Percentiles rank a stretch among this genome's conserved stretches.
Conservation (phyloP, 75 land plant genomes). For the Selaginella tamariscina region DNA sequence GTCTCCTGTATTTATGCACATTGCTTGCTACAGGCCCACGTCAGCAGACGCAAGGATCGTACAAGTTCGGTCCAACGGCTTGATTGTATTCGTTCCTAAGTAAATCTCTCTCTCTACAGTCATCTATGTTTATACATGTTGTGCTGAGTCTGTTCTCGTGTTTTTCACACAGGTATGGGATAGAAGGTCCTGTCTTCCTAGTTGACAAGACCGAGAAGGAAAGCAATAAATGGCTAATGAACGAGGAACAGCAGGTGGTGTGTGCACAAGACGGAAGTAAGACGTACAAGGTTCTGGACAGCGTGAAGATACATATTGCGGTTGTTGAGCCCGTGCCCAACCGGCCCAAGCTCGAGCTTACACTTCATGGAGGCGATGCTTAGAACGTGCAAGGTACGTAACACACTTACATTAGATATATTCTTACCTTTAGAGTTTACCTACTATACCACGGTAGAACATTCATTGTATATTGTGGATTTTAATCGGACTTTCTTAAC, state of each 20-base stretch:
- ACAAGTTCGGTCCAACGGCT: slow-evolving; percentile 81
- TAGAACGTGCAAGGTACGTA: too few relatives aligned
- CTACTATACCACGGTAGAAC: too few relatives aligned
- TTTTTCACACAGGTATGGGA: slow-evolving; percentile 57
- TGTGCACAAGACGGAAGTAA: slow-evolving; percentile 38
- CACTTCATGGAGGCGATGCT: too few relatives aligned
- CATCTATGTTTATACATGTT: not conserved
- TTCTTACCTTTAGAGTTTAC: too few relatives aligned
- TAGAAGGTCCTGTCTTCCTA: slow-evolving; percentile 75
- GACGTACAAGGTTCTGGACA: slow-evolving; percentile 44
- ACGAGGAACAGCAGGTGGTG: slow-evolving; percentile 66
- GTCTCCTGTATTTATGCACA: not conserved
- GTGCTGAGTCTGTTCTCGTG: not conserved
- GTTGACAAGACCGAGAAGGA: not conserved
- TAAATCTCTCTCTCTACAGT: slow-evolving; percentile 23
- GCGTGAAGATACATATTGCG: slow-evolving; percentile 61
- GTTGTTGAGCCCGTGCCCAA: slow-evolving; percentile 91
- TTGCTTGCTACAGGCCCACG: slow-evolving; percentile 51
- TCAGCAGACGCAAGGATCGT: slow-evolving; percentile 83
- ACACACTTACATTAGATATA: too few relatives aligned
- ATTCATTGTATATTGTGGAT: too few relatives aligned
- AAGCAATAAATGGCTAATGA: slow-evolving; percentile 39
- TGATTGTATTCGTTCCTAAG: slow-evolving; percentile 98
- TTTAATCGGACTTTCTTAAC: too few relatives aligned
- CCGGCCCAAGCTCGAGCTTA: slow-evolving; percentile 77